Percentiles rank a stretch among this genome's conserved stretches.
phyloP scores from a whole-genome alignment of 495 filamentous ascomycete genomes.

The Tuber indicum region DNA sequence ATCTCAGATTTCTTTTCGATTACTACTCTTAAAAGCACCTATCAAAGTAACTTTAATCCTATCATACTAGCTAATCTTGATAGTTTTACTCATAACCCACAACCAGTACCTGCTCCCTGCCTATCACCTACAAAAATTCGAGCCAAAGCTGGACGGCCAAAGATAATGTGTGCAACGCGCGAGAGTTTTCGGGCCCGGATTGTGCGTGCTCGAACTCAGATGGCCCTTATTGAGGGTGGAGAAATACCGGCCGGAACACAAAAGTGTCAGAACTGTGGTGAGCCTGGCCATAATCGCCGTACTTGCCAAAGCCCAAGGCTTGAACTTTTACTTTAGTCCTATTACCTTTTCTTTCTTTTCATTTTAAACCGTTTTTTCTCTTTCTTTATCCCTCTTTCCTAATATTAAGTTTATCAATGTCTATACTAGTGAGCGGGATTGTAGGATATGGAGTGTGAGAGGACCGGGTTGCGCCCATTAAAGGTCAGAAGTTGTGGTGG shows the following conservation, averaged over 20 bases:
- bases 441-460: not conserved
- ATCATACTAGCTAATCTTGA: not conserved
- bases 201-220: not conserved
- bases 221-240: not conserved
- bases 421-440: rapidly evolving
- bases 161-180: not conserved
- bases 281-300: not conserved
- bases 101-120: not conserved
- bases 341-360: not conserved
- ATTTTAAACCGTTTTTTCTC: not conserved
- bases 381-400: no score
- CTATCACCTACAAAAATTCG: not conserved
- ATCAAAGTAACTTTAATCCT: not conserved
- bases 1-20: not conserved
- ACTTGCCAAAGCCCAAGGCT: not conserved
- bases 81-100: not conserved
- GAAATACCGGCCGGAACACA: not conserved
- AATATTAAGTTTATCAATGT: no score
- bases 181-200: not conserved
- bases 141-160: not conserved
- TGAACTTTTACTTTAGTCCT: not conserved
- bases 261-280: not conserved
- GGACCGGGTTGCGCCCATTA: not conserved
- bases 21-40: not conserved
- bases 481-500: not conserved